phyloP scores from a whole-genome alignment of 140 eudicot species.

The Bidens hawaiensis region DNA sequence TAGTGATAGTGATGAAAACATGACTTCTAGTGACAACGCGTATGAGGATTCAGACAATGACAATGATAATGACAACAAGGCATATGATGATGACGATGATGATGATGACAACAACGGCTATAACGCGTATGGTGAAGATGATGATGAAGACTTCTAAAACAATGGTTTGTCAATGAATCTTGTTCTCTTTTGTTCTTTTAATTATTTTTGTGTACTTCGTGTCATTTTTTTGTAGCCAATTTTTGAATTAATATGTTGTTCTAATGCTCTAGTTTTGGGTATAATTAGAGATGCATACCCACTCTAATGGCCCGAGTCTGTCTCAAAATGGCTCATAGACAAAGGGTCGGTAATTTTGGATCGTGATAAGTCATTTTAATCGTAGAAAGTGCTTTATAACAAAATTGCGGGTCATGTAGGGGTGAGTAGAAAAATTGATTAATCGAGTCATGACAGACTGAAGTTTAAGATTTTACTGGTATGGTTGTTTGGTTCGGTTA shows the following conservation, averaged over 20 bases:
- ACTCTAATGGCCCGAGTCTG: background rate
- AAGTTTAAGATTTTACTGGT: no score
- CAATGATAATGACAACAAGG: background rate
- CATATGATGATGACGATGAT: constrained; percentile 19
- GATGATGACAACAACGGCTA: background rate
- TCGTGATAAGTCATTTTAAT: no score
- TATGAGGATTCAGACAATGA: constrained; percentile 18
- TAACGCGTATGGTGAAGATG: background rate
- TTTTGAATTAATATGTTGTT: background rate
- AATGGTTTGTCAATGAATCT: background rate
- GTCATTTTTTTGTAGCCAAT: background rate
- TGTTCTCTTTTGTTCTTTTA: no score
- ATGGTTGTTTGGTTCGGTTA: no score
- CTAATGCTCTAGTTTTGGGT: background rate
- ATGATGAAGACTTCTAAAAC: background rate
- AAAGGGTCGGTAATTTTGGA: background rate
- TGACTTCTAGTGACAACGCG: background rate
- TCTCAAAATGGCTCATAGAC: background rate
- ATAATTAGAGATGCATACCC: background rate
- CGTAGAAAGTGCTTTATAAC: no score
- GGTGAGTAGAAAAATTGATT: no score
- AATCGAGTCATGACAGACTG: no score
- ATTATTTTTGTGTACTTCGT: background rate
- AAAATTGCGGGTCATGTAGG: no score
- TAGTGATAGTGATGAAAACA: constrained; percentile 22